Evolutionary conservation across 2,329 filamentous ascomycete species (phyloP).

Genomic region (Fusarium circinatum): DNA sequence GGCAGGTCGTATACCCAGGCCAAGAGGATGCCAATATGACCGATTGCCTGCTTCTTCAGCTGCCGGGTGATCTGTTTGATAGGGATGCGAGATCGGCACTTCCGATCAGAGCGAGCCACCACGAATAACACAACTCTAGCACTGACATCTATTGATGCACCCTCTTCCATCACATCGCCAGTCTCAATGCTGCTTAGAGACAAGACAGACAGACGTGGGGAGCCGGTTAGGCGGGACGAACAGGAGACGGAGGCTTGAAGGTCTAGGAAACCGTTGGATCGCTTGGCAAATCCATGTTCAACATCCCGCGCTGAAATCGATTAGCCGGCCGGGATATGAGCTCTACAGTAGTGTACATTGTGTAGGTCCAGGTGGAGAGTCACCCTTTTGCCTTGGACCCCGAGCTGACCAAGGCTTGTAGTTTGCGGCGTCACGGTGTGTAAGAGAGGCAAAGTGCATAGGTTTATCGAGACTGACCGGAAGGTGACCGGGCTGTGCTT

Average conservation of each 20-base stretch:
- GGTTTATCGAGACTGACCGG: constrained; percentile 6
- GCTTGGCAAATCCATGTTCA: constrained; percentile 10
- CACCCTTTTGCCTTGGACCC: background rate
- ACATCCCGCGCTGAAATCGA: constrained; percentile 22
- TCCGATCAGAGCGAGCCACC: constrained; percentile 14
- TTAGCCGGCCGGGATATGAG: constrained; percentile 15
- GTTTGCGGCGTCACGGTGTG: constrained; percentile 1
- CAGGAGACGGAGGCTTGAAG: background rate
- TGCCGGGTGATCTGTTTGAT: constrained; percentile 20
- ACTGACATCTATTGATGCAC: constrained; percentile 5
- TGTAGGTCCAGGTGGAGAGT: constrained; percentile 7
- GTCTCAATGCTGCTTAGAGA: constrained; percentile 5
- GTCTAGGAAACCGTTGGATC: constrained; percentile 6
- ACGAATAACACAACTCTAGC: background rate
- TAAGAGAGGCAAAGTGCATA: constrained; percentile 32
- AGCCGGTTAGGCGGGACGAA: constrained; percentile 34
- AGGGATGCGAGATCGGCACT: constrained; percentile 38
- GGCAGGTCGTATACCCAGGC: background rate
- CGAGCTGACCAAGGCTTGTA: constrained; percentile 15
- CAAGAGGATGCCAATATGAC: constrained; percentile 7
- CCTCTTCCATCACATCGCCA: constrained; percentile 4
- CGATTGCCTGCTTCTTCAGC: constrained; percentile 14
- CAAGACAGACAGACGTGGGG: background rate
- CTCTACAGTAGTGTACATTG: background rate
- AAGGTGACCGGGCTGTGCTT: constrained; percentile 5